Conservation (phyloP, 768 basidiomycete species). For the Lactarius psammicola region DNA sequence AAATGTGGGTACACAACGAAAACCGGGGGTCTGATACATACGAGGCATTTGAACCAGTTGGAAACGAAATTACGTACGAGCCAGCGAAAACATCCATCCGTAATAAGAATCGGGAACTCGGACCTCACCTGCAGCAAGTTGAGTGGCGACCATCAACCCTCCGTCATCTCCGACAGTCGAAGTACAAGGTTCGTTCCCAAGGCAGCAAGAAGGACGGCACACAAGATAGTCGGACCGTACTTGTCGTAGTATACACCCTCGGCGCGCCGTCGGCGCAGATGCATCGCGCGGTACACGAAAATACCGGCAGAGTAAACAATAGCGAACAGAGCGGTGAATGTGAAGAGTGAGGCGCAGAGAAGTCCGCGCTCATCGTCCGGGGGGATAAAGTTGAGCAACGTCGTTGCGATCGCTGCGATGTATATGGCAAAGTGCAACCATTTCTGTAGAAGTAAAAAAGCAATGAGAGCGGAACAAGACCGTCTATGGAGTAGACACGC, state of each 20-base stretch:
- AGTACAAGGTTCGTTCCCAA: slow-evolving; percentile 74
- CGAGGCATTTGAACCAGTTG: background rate
- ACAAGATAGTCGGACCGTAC: slow-evolving; percentile 79
- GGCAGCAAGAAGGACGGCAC: slow-evolving; percentile 64
- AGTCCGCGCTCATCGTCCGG: slow-evolving; percentile 73
- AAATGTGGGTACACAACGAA: background rate
- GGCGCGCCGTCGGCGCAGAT: slow-evolving; percentile 66
- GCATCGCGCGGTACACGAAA: slow-evolving; percentile 72
- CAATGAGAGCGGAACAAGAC: background rate
- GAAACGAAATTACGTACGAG: background rate
- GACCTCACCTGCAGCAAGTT: background rate
- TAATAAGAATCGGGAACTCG: no score
- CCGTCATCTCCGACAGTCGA: slow-evolving; percentile 53
- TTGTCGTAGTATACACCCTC: slow-evolving; percentile 88
- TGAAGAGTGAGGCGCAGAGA: slow-evolving; percentile 86
- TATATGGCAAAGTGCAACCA: slow-evolving; percentile 89
- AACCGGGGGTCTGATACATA: background rate
- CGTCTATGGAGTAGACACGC: slow-evolving; percentile 37
- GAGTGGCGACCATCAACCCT: background rate
- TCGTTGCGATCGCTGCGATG: slow-evolving; percentile 86
- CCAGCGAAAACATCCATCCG: background rate
- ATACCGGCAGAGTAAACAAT: slow-evolving; percentile 84
- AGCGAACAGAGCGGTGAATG: slow-evolving; percentile 80
- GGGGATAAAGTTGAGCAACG: slow-evolving; percentile 81
- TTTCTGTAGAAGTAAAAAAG: slow-evolving; percentile 51